Evolutionary conservation across 116 monocot genomes (phyloP).

Genomic region (Papilionanthe hybrid): DNA sequence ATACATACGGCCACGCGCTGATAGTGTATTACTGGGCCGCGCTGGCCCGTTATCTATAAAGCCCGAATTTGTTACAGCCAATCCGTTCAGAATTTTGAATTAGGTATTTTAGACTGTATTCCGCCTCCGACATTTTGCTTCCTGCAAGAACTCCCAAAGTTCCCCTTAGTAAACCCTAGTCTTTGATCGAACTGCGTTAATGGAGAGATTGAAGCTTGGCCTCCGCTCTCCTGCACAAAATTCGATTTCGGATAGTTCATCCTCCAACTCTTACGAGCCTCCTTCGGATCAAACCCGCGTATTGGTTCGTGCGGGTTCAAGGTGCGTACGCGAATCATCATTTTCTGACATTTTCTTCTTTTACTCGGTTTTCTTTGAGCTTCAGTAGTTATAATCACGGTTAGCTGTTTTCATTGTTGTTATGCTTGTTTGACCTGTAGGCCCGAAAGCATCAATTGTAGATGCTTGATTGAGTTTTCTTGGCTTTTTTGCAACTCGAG

Average conservation of each 20-base stretch:
- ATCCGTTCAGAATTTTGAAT: no score
- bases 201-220: not conserved
- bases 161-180: no score
- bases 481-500: not conserved
- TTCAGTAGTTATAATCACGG: not conserved
- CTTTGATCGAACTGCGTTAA: not conserved
- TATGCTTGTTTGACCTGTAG: not conserved
- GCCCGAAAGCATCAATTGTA: not conserved
- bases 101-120: no score
- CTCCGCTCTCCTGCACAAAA: not conserved
- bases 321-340: not conserved
- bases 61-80: no score
- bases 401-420: not conserved
- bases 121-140: no score
- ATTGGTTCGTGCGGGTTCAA: not conserved
- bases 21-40: no score
- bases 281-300: slow-evolving; percentile 4
- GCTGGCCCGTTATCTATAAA: no score
- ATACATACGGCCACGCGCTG: no score
- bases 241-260: not conserved
- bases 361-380: not conserved
- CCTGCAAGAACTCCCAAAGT: no score
- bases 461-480: not conserved
- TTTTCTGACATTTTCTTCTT: not conserved
- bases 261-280: not conserved